These are phyloP conservation scores for Hypsizygus marmoreus DNA, from an alignment of 768 basidiomycete genomes.

Conservation along the genomic window DNA sequence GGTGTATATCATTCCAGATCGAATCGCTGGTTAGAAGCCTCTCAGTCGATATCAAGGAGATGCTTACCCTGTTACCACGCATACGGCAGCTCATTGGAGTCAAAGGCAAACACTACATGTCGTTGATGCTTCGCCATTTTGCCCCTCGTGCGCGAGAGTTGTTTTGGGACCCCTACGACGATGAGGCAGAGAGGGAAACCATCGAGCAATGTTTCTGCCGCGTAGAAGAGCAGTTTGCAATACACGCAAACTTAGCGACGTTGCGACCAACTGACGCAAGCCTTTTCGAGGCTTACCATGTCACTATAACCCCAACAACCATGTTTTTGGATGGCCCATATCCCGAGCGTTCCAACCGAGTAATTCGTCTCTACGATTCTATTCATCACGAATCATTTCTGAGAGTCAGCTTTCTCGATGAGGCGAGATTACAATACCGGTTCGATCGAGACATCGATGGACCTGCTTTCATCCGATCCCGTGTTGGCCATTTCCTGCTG, in stretches of 20 bases:
- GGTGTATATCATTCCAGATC: conserved; percentile 63
- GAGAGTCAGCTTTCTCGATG: conserved; percentile 65
- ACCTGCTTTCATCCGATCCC: conserved; percentile 44
- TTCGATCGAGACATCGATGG: conserved; percentile 61
- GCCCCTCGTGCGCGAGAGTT: conserved; percentile 23
- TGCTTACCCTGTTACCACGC: conserved; percentile 41
- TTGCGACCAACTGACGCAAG: conserved; percentile 33
- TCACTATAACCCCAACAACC: conserved; percentile 55
- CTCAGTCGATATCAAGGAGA: conserved; percentile 51
- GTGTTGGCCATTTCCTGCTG: conserved; percentile 48
- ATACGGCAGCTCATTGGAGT: conserved; percentile 30
- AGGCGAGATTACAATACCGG: conserved; percentile 52
- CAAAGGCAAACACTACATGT: conserved; percentile 37
- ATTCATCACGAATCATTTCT: conserved; percentile 55
- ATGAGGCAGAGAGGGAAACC: conserved; percentile 21
- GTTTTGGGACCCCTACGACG: conserved; percentile 22
- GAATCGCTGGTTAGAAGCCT: conserved; percentile 43
- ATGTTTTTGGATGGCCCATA: conserved; percentile 55
- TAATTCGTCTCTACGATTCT: conserved; percentile 53
- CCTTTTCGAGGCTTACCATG: conserved; percentile 46
- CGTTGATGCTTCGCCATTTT: conserved; percentile 45
- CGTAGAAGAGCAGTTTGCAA: conserved; percentile 26
- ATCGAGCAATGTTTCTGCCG: conserved; percentile 33
- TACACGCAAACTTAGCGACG: conserved; percentile 18
- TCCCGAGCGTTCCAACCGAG: conserved; percentile 61